A percentile compares a stretch with the other conserved stretches of the same genome.
These are phyloP conservation scores for Austroboletus olivaceoglutinosus DNA, from an alignment of 1,284 basidiomycete genomes.

Conservation along the genomic window DNA sequence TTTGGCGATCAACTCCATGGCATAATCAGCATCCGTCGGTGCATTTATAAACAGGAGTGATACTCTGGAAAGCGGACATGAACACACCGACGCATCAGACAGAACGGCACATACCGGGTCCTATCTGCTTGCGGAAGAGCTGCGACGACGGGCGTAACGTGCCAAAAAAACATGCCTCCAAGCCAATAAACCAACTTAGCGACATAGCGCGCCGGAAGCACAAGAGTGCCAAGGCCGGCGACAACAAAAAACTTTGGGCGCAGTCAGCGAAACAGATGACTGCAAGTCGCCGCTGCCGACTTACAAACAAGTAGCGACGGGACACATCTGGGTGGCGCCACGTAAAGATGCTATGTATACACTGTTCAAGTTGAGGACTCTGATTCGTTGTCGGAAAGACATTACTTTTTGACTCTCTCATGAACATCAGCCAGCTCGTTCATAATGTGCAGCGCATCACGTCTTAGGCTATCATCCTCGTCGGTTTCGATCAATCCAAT, in stretches of 20 bases:
- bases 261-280: conserved; percentile 1
- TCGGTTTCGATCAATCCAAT: conserved; percentile 6
- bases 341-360: conserved; percentile 50
- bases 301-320: conserved; percentile 46
- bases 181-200: conserved; percentile 46
- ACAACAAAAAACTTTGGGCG: conserved; percentile 33
- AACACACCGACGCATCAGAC: neutral
- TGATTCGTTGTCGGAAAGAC: conserved; percentile 16
- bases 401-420: conserved; percentile 64
- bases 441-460: conserved; percentile 40
- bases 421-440: conserved; percentile 58
- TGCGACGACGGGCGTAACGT: conserved; percentile 54
- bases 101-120: conserved; percentile 39
- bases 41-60: conserved; percentile 49
- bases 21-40: conserved; percentile 66
- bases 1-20: conserved; percentile 64
- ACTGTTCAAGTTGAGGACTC: conserved; percentile 5
- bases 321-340: conserved; percentile 59
- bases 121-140: conserved; percentile 48
- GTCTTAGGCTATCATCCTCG: conserved; percentile 44
- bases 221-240: conserved; percentile 38
- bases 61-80: conserved; percentile 34
- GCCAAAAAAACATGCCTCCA: conserved; percentile 60
- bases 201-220: conserved; percentile 51
- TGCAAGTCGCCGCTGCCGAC: conserved; percentile 10